Base-by-base conservation (phyloP, 2,329 filamentous ascomycete genomes). In the Paecilomyces formosus region DNA sequence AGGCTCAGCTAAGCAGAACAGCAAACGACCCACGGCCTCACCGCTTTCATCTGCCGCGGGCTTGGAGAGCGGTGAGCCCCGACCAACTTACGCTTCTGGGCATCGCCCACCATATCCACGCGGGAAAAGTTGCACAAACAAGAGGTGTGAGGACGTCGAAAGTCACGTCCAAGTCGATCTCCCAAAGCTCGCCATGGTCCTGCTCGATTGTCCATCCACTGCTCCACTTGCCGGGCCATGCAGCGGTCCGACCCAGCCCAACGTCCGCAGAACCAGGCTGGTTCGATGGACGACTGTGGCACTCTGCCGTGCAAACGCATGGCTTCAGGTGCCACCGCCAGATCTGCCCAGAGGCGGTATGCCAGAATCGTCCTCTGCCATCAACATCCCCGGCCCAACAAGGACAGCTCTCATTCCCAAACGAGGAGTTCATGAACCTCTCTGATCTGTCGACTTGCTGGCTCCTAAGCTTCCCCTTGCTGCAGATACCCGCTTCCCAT, bases 221-320 rank as follows among this genome's bases (percentile, higher is more conserved):
- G 50, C 55, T 73, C 70, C 70, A 71, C 70, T 71, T 71, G 60
- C 66, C 67, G 64, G 53, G 21, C 55, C 57, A 70, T 72, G 70
- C 71, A 72, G 70, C 71, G 71, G 71, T 72, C 71, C 71, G 71
- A 68, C 65, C 71, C 71, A 65, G 66, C 62, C 61, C 62, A 68
- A 68, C 68, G 65, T 65, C 66, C 65, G 66, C 63, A 62, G 67
- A 63, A 54, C 22, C 53, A 45, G 52, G 22, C 55, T 31, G 30
- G 30, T 31, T 45, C 39, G 39, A 52, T 52, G 12, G 50, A 52
- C n/a, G 21, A 52, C 13, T 26, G 24, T 26, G 24, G 24, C 24
- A 4, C 24, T 7, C 18, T 15, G 39, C 39, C 39, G 50, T 52
- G 50, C 50, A 28, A 52, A 52, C 50, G 50, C 50, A 52, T 52